Conservation (phyloP, 495 filamentous ascomycete genomes). For the Penicillium parvum region DNA sequence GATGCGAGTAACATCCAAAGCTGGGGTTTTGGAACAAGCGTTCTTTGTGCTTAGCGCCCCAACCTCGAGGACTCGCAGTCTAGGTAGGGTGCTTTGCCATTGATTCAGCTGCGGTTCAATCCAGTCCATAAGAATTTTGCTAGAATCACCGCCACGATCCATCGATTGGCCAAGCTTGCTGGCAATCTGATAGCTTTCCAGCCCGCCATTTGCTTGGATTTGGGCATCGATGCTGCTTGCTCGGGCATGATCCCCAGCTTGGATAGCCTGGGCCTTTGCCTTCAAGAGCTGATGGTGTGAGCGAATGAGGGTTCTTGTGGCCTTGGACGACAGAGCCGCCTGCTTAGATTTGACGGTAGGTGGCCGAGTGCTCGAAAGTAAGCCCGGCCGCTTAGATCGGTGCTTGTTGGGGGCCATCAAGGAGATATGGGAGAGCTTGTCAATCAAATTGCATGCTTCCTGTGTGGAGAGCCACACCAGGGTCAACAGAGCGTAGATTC, state of each 20-base stretch:
- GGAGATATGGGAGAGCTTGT: not conserved
- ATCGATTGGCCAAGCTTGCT: slow-evolving; percentile 82
- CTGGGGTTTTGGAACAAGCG: slow-evolving; percentile 65
- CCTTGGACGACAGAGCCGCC: slow-evolving; percentile 68
- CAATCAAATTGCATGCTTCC: not conserved
- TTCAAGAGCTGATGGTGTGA: slow-evolving; percentile 83
- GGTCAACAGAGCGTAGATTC: too few species aligned
- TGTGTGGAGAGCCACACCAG: too few species aligned
- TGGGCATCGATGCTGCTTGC: slow-evolving; percentile 53
- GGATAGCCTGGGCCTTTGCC: slow-evolving; percentile 60
- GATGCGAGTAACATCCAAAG: slow-evolving; percentile 77
- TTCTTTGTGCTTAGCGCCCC: slow-evolving; percentile 84
- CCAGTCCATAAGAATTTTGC: slow-evolving; percentile 83
- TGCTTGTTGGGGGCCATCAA: slow-evolving; percentile 24
- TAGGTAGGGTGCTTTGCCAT: slow-evolving; percentile 21
- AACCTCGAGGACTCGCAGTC: slow-evolving; percentile 74
- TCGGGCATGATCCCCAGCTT: slow-evolving; percentile 54
- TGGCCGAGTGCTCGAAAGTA: slow-evolving; percentile 67
- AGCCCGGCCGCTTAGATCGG: slow-evolving; percentile 38
- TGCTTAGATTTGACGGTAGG: slow-evolving; percentile 49
- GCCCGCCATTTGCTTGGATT: slow-evolving; percentile 67
- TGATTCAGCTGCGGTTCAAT: slow-evolving; percentile 46
- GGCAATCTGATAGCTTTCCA: slow-evolving; percentile 81
- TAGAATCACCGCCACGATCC: slow-evolving; percentile 87
- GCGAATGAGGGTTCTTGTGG: slow-evolving; percentile 76